phyloP scores from a whole-genome alignment of 306 rosid species.

The Quercus suber region DNA sequence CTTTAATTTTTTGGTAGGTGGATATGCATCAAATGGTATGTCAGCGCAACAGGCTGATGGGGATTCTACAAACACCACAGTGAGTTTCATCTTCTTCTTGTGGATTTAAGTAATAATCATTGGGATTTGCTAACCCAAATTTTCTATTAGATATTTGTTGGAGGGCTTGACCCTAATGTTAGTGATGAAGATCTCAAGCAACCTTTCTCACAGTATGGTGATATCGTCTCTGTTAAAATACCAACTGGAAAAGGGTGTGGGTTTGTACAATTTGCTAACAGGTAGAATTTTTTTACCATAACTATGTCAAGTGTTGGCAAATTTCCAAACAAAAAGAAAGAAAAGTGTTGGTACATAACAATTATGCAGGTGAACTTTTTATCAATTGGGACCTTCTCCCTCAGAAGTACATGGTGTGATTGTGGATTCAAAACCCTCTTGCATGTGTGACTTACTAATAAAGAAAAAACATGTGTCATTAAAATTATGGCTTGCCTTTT shows the following conservation, averaged over 20 bases:
- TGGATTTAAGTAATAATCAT: conserved; percentile 5
- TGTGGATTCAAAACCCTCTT: background rate
- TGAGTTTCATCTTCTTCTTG: conserved; percentile 36
- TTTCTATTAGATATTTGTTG: conserved; percentile 80
- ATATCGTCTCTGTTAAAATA: conserved; percentile 90
- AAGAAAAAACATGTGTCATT: background rate
- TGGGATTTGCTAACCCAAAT: conserved; percentile 24
- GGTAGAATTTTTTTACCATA: conserved; percentile 40
- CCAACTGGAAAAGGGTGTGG: conserved; percentile 99
- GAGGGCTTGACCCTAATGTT: conserved; percentile 93
- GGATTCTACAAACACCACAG: conserved; percentile 91
- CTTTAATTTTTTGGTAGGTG: conserved; percentile 41
- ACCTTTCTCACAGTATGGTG: conserved; percentile 83
- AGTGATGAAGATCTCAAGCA: conserved; percentile 95
- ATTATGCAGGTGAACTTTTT: background rate
- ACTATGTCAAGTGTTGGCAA: background rate
- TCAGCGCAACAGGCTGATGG: conserved; percentile 67
- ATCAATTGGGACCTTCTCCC: background rate
- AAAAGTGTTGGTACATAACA: background rate
- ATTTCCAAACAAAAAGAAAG: background rate
- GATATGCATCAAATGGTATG: conserved; percentile 67
- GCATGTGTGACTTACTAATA: background rate
- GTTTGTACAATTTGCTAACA: conserved; percentile 88
- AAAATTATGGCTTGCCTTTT: background rate
- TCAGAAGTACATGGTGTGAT: background rate